Percentiles rank a stretch among this genome's conserved stretches.
phyloP scores from a whole-genome alignment of 495 filamentous ascomycete genomes.

The Umbilicaria muhlenbergii region DNA sequence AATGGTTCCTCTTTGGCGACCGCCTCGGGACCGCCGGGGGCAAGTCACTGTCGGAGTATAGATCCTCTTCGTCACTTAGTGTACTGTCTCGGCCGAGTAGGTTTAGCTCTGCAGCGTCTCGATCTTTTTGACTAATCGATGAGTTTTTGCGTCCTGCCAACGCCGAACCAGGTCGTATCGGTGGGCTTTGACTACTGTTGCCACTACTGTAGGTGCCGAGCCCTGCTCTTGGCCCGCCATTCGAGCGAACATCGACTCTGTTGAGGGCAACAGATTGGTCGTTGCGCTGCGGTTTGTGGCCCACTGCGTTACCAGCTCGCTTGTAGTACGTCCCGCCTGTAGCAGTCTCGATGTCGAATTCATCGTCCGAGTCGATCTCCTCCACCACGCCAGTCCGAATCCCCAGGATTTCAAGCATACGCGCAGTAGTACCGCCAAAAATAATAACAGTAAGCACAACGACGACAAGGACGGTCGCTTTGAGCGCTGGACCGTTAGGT shows the following conservation, averaged over 20 bases:
- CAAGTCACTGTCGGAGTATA: constrained; percentile 32
- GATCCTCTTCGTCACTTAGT: constrained; percentile 35
- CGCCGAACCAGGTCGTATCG: constrained; percentile 30
- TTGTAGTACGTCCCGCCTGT: constrained; percentile 64
- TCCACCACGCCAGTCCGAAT: constrained; percentile 93
- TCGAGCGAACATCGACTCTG: constrained; percentile 24
- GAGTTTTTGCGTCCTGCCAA: constrained; percentile 36
- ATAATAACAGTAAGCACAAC: constrained; percentile 97
- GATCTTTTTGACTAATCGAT: constrained; percentile 14
- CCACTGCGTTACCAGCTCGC: constrained; percentile 49
- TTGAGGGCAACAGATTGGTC: constrained; percentile 40
- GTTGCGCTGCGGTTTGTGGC: constrained; percentile 50
- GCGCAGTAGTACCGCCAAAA: constrained; percentile 94
- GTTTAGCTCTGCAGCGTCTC: constrained; percentile 42
- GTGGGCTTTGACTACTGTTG: constrained; percentile 33
- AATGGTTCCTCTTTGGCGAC: constrained; percentile 36
- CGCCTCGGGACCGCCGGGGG: constrained; percentile 28
- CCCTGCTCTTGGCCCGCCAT: constrained; percentile 16
- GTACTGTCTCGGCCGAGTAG: constrained; percentile 36
- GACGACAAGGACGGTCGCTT: constrained; percentile 88
- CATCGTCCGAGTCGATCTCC: constrained; percentile 91
- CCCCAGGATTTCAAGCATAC: constrained; percentile 91
- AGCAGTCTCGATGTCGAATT: constrained; percentile 91
- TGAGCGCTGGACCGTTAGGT: constrained; percentile 58
- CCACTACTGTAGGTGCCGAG: constrained; percentile 38